Base-by-base conservation (phyloP, 1,139 yeast genomes). In the Blastobotrys apis region DNA sequence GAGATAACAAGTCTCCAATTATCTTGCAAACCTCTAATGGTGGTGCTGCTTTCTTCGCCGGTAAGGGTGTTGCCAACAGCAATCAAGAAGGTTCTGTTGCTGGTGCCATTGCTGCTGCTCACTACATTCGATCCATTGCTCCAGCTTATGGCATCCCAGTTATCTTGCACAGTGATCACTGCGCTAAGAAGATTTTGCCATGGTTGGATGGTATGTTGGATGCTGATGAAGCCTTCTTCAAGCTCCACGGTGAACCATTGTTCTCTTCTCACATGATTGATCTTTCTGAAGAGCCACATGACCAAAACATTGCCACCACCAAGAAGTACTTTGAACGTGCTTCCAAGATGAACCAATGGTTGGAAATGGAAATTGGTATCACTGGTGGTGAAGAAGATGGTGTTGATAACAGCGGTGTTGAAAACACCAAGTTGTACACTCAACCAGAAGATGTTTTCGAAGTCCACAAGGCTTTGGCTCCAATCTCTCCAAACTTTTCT, bases 351-450 rank as follows among this genome's bases (percentile, higher is more conserved):
- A 77, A 80, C 76, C 97, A 92, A 77, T 92, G 94, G 92, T 81
- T 92, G 69, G 99, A 92, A 80, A 94, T 92, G 98, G 99, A 92
- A 79, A 92, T 92, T 68, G 99, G 98, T 81, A 92, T 92, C 80
- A 94, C 98, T 68, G 97, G 98, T 75, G 98, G 98, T 83, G 98
- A 92, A 77, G 98, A 92, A 76, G 99, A 92, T 68, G 99, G 99
- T 81, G 98, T 94, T 64, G 94, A 92, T 83, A 94, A 92, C 80
- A 94, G 90, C 73, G 78, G 81, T 70, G 97, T 86, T 57, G 80
- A 81, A 68, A 82, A 84, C 73, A 88, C 85, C 57, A 71, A 84
- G 56, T 78, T 92, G 63, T 94, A 92, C 84, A 92, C 99, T 60
- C 80, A 82, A 63, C 92, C 99, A 65, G 96, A 85, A 74, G 94